Base-by-base conservation (phyloP, 768 basidiomycete species). In the Rhizopogon rudus region DNA sequence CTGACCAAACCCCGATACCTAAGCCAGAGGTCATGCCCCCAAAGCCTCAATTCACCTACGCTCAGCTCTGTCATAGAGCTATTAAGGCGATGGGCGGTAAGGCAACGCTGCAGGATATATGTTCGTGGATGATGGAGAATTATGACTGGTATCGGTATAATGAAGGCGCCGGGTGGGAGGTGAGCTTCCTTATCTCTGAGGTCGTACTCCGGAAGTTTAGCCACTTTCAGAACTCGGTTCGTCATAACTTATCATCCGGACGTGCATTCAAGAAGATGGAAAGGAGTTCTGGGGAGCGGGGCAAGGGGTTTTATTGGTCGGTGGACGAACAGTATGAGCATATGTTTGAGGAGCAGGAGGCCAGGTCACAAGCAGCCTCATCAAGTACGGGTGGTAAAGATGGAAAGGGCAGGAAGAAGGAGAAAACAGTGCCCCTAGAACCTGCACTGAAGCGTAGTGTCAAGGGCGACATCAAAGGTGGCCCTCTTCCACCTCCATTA, bases 221-320 rank as follows among this genome's bases (percentile, higher is more conserved):
- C 14, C 58, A 31, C 13, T 39, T 25, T n/a, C 65, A 93, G 91
- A 93, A 90, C 63, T 96, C 96, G 31, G 88, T 98, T 44, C 88
- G 94, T 20, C 94, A 98, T 65, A 95, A 94, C 67, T 73, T 99
- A n/a, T 95, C 94, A 1, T 91, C 93, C 10, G 87, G 88, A 66
- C 84, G 87, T 46, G 93, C 91, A 0, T 99, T 99, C 73, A 78
- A 90, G 68, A 98, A 98, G 71, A 79, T 91, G 68, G 91, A 94
- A 56, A 80, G 91, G 31, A 87, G 85, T 58, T 82, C 85, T 6
- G 89, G 92, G 56, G 91, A 89, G 75, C 81, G 88, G 57, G 89
- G 91, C 8, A 97, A 96, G 68, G 95, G 94, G 2, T 93, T 87
- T 60, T 92, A 93, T 60, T 98, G 95, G 95, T 87, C 88, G 17